A percentile compares a stretch with the other conserved stretches of the same genome.
phyloP scores from a whole-genome alignment of 1,284 basidiomycete genomes.

The Stygiomarasmius scandens region DNA sequence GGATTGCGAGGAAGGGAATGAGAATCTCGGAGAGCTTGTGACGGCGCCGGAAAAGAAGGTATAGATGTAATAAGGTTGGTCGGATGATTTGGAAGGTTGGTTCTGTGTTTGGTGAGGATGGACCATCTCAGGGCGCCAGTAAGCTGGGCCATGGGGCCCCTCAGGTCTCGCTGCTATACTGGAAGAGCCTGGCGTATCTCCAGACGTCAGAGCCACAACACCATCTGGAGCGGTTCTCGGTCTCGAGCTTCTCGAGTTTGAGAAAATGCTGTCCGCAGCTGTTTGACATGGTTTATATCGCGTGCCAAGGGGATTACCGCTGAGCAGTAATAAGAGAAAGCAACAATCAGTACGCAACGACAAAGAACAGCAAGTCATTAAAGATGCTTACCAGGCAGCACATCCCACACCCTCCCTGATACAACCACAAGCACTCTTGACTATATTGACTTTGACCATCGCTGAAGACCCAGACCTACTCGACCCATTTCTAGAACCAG shows the following conservation, averaged over 20 bases:
- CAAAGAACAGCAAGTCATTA: constrained; percentile 23
- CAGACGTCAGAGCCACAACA: too few relatives aligned
- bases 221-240: not conserved
- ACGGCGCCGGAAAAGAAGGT: not conserved
- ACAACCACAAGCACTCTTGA: constrained; percentile 62
- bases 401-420: constrained; percentile 66
- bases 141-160: not conserved
- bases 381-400: constrained; percentile 48
- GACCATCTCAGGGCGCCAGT: not conserved
- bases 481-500: not conserved
- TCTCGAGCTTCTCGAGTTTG: not conserved
- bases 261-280: constrained; percentile 41
- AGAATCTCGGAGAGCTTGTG: not conserved
- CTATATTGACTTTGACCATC: constrained; percentile 42
- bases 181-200: not conserved
- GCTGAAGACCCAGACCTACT: constrained; percentile 35
- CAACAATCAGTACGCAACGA: constrained; percentile 7
- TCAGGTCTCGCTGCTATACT: not conserved
- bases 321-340: constrained; percentile 27
- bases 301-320: constrained; percentile 66
- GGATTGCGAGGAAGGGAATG: not conserved
- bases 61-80: not conserved
- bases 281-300: constrained; percentile 61
- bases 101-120: not conserved
- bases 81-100: not conserved